These are phyloP conservation scores for Neopestalotiopsis sp. DNA, from an alignment of 2,329 filamentous ascomycete species.

Conservation along the genomic window DNA sequence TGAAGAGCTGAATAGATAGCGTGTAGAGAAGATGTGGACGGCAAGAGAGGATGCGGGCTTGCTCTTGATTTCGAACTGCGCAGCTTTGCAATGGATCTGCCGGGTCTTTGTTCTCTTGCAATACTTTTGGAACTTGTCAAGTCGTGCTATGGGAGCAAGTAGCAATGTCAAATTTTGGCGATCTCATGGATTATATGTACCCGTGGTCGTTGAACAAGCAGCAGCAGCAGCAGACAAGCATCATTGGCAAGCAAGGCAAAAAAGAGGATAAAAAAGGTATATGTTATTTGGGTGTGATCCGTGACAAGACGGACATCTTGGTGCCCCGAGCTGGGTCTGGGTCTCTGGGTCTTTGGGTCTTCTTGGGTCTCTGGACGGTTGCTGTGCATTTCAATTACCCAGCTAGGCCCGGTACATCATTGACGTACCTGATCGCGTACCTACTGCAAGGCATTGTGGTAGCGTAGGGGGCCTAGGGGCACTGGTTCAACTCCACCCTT, in stretches of 20 bases:
- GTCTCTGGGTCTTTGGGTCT: too few species aligned
- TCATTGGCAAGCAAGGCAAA: background rate
- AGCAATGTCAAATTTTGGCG: background rate
- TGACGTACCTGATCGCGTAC: constrained; percentile 1
- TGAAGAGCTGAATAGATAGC: background rate
- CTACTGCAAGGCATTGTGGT: background rate
- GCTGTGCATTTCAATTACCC: background rate
- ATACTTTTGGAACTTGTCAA: background rate
- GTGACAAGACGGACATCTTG: background rate
- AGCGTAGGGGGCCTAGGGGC: background rate
- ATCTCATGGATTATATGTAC: constrained; percentile 1
- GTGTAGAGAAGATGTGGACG: background rate
- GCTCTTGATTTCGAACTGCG: background rate
- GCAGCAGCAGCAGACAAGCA: background rate
- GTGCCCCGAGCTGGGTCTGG: too few species aligned
- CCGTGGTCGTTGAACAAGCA: background rate
- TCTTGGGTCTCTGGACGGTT: too few species aligned
- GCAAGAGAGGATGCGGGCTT: background rate
- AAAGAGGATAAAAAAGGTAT: constrained; percentile 3
- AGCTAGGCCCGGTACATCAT: background rate
- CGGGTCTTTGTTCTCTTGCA: background rate
- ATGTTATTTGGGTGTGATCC: background rate
- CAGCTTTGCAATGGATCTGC: background rate
- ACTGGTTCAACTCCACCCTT: background rate
- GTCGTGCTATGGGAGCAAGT: background rate